Conservation (phyloP, 2,329 filamentous ascomycete genomes). For the Hypoxylon sp. region DNA sequence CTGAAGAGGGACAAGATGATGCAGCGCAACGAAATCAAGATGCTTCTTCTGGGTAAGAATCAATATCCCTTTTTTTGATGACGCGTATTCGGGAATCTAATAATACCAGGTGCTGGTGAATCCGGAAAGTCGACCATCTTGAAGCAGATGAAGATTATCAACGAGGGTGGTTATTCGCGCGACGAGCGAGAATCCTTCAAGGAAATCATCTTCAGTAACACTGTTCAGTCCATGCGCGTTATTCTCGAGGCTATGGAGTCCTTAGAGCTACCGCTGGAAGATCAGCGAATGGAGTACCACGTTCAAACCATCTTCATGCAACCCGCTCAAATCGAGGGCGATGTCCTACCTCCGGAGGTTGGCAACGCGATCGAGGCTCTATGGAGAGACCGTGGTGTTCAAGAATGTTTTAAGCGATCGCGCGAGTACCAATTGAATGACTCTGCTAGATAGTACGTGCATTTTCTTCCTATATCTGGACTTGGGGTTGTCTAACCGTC, state of each 20-base stretch:
- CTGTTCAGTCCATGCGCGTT: slow-evolving; percentile 78
- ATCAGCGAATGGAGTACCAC: slow-evolving; percentile 94
- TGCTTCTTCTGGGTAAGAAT: slow-evolving; percentile 92
- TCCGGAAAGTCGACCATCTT: slow-evolving; percentile 95
- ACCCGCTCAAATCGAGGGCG: slow-evolving; percentile 94
- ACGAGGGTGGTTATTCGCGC: slow-evolving; percentile 98
- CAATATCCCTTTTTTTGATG: not conserved
- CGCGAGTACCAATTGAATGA: slow-evolving; percentile 97
- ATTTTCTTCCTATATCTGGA: slow-evolving; percentile 6
- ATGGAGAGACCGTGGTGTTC: slow-evolving; percentile 93
- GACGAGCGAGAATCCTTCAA: slow-evolving; percentile 82
- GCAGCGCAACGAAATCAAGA: slow-evolving; percentile 99
- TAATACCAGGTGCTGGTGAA: slow-evolving; percentile 88
- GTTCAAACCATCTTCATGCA: slow-evolving; percentile 99
- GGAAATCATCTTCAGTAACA: slow-evolving; percentile 80
- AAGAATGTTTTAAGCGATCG: slow-evolving; percentile 95
- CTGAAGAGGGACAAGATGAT: slow-evolving; percentile 98
- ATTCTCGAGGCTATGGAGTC: slow-evolving; percentile 79
- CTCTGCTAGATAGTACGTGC: slow-evolving; percentile 90
- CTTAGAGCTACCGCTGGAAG: slow-evolving; percentile 84
- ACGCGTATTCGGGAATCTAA: slow-evolving; percentile 39
- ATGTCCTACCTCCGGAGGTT: slow-evolving; percentile 93
- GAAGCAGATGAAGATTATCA: slow-evolving; percentile 99
- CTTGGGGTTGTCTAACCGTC: slow-evolving; percentile 53
- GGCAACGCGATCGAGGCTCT: slow-evolving; percentile 92